Conservation (phyloP, 139 green algal genomes). For the Coelastrella sp. region DNA sequence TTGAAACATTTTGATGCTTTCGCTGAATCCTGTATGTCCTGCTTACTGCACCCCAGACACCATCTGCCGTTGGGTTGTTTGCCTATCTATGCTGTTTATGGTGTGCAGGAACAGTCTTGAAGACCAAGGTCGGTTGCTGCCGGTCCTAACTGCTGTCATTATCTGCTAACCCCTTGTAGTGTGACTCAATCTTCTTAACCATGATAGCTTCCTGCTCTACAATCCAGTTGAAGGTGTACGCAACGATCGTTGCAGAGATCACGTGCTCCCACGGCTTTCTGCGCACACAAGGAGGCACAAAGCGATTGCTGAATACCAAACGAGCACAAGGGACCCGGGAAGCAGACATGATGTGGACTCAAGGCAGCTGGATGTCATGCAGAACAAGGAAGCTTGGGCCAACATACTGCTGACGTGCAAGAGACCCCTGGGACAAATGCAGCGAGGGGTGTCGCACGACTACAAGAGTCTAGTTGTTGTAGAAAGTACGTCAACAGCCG, state of each 20-base stretch:
- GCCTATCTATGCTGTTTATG: too few relatives aligned
- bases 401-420: background rate
- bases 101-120: too few relatives aligned
- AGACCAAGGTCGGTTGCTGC: too few relatives aligned
- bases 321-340: background rate
- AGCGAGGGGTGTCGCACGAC: too few relatives aligned
- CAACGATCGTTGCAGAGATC: background rate
- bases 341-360: too few relatives aligned
- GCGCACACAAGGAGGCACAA: background rate
- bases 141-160: background rate
- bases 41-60: too few relatives aligned
- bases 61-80: too few relatives aligned
- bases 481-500: too few relatives aligned
- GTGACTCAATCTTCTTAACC: slow-evolving; percentile 49
- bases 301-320: background rate
- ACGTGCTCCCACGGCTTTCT: slow-evolving; percentile 54
- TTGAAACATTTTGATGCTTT: too few relatives aligned
- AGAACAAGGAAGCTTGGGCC: background rate
- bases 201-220: slow-evolving; percentile 29
- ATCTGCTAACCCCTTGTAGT: background rate
- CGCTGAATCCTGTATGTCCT: too few relatives aligned
- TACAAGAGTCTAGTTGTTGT: too few relatives aligned
- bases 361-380: too few relatives aligned
- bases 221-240: slow-evolving; percentile 39
- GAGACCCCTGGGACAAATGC: background rate